Evolutionary conservation across 2,329 filamentous ascomycete species (phyloP).

Genomic region (Penicillium fuscoglaucum): DNA sequence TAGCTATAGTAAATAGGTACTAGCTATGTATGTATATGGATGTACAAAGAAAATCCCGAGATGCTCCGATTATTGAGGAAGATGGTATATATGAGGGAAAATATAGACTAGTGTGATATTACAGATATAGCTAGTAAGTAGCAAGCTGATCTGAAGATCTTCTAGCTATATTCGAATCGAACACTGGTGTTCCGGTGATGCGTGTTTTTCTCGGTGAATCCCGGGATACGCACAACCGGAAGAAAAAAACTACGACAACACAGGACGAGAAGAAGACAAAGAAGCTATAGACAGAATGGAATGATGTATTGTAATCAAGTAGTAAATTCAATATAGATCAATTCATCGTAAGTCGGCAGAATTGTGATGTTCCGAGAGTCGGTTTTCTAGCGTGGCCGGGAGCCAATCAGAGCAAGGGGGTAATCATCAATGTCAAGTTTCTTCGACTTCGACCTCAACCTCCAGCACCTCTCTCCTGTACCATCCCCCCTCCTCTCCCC

Average conservation of each 20-base stretch:
- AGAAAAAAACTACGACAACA: constrained; percentile 1
- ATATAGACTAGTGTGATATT: neutral
- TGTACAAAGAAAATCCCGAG: neutral
- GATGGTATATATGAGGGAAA: neutral
- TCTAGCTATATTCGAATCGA: neutral
- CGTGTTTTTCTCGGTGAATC: constrained; percentile 12
- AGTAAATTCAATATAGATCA: constrained; percentile 1
- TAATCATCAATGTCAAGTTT: constrained; percentile 39
- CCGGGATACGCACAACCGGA: constrained; percentile 9
- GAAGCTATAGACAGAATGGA: neutral
- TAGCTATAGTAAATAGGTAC: neutral
- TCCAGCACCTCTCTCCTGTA: constrained; percentile 36
- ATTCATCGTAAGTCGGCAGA: neutral
- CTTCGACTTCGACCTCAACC: constrained; percentile 38
- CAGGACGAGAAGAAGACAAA: neutral
- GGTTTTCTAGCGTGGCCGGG: constrained; percentile 36
- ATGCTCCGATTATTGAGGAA: neutral
- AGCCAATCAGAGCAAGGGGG: constrained; percentile 42
- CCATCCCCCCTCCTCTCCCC: constrained; percentile 30
- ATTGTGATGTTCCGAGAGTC: constrained; percentile 30
- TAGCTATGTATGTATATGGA: neutral
- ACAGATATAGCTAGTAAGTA: neutral
- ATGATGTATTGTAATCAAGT: neutral
- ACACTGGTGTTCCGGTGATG: constrained; percentile 10
- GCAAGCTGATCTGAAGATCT: neutral